Percentiles rank a stretch among this genome's conserved stretches.
These are phyloP conservation scores for Blumeria graminis DNA, from an alignment of 2,329 filamentous ascomycete genomes.

Conservation along the genomic window DNA sequence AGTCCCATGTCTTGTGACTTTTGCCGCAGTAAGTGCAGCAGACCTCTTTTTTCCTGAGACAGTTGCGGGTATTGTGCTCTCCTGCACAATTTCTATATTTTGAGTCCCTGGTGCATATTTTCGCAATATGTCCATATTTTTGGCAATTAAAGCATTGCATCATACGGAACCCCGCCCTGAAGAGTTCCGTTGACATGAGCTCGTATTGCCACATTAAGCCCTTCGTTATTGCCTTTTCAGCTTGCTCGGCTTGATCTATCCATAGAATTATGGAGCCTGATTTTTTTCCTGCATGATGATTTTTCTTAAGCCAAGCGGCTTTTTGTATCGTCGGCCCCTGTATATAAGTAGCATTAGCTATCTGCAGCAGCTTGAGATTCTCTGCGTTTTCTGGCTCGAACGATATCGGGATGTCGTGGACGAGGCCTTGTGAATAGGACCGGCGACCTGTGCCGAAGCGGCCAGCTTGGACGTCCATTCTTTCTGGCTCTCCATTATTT, in stretches of 20 bases:
- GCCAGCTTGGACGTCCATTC: not conserved
- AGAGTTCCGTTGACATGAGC: not conserved
- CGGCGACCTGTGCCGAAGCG: not conserved
- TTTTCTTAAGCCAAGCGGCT: constrained; percentile 1
- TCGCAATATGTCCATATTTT: not conserved
- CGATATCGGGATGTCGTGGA: not conserved
- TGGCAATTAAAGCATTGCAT: constrained; percentile 1
- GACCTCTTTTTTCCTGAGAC: not conserved
- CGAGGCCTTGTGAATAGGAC: not conserved
- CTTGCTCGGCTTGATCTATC: not conserved
- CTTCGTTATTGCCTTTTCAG: not conserved
- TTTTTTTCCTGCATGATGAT: not conserved
- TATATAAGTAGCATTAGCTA: not conserved
- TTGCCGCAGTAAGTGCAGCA: not conserved
- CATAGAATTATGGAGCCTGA: not conserved
- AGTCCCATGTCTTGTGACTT: not conserved
- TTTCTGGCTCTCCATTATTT: not conserved
- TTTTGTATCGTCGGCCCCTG: not conserved
- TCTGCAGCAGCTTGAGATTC: not conserved
- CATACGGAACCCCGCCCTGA: not conserved
- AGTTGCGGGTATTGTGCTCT: not conserved
- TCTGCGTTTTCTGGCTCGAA: not conserved
- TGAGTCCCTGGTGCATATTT: not conserved
- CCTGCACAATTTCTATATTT: not conserved
- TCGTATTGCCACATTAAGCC: not conserved